phyloP scores from a whole-genome alignment of 306 rosid species.

The Corylus avellana region DNA sequence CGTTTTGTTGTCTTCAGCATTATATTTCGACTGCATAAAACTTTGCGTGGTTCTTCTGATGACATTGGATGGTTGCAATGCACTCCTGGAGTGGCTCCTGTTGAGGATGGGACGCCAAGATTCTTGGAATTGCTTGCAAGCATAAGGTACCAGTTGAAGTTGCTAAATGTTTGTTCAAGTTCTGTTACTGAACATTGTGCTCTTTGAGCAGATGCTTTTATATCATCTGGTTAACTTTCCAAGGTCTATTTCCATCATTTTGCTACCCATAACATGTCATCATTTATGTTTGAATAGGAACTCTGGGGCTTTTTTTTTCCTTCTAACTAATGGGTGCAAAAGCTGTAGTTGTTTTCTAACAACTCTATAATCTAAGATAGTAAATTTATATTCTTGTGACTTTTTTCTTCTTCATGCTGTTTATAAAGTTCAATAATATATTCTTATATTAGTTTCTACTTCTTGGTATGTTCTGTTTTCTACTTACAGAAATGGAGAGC shows the following conservation, averaged over 20 bases:
- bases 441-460: not conserved
- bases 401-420: not conserved
- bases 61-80: slow-evolving; percentile 90
- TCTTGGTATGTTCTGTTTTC: slow-evolving; percentile 15
- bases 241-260: not conserved
- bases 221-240: not conserved
- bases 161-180: not conserved
- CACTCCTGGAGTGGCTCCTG: slow-evolving; percentile 66
- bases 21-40: slow-evolving; percentile 48
- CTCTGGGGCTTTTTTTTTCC: not conserved
- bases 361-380: not conserved
- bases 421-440: not conserved
- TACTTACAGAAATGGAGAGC: slow-evolving; percentile 62
- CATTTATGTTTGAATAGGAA: not conserved
- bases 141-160: slow-evolving; percentile 49
- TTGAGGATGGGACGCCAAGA: slow-evolving; percentile 71
- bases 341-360: no score
- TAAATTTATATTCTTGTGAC: not conserved
- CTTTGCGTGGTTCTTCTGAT: slow-evolving; percentile 71
- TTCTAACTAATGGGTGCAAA: no score
- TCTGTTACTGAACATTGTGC: not conserved
- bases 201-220: not conserved
- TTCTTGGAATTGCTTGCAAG: slow-evolving; percentile 75
- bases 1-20: slow-evolving; percentile 45
- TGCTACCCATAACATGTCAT: not conserved